Evolutionary conservation across 2,329 filamentous ascomycete genomes (phyloP), one percentile per base, ranked within the genome.

Genomic region (Sordariomycetes sp.): DNA sequence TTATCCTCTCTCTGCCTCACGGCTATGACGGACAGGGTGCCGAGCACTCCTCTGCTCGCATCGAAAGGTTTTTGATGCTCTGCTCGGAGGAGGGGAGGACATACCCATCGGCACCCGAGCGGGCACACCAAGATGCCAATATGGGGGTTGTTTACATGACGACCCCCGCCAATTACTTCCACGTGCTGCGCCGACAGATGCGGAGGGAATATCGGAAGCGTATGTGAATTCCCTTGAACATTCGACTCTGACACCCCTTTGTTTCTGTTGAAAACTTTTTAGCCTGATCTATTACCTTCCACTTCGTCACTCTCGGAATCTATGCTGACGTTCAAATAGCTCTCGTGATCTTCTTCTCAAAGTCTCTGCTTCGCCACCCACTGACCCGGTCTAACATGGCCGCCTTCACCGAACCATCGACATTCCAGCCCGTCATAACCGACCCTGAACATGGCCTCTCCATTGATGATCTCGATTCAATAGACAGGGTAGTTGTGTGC

Each of bases 91-190:
- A 98, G 43, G 75, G 92, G 50, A 96, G 86, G 79, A 92, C 92
- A 34, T 71, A 77, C 2, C 69, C 74, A 20, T 86, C 94, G 45
- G 94, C 92, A 71, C 77, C 96, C 40, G 81, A 93, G 34, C 86
- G 92, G 47, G 92, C 96, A 64, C 92, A 98, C 68, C 92, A 98
- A 68, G 92, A 98, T 66, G 94, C 86, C 73, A 98, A 98, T 68
- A 94, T 98, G 80, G 92, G 98, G 68, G 83, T 98, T 57, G 86
- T 80, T 35, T 94, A 90, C 71, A 88, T 93, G 78, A 98, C 90
- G n/a, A 85, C 82, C 29, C 92, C 92, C 19, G 75, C 90, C 44
- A 98, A 98, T 64, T 63, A 93, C 57, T 98, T 98, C 81, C 92
- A 98, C 64, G 80, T 92, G 47, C 75, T 96, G 43, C 84, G 92